A percentile compares a stretch with the other conserved stretches of the same genome.
Conservation (phyloP, 345 rosid species). For the Brassica nigra region DNA sequence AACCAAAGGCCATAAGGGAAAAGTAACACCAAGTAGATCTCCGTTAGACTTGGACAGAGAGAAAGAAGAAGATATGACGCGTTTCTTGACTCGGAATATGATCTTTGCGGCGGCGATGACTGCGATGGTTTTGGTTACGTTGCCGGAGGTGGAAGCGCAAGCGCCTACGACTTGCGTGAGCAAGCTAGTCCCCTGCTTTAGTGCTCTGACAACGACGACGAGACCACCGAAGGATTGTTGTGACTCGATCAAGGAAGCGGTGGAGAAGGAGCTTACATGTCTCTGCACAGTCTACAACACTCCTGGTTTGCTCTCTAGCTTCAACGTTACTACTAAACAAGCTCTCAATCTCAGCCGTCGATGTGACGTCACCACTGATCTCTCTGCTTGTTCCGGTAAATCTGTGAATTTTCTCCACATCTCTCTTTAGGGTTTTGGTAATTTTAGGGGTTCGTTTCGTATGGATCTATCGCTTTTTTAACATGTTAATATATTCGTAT, state of each 20-base stretch:
- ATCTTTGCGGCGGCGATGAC: constrained; percentile 26
- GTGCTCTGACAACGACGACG: constrained; percentile 40
- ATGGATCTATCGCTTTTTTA: too few relatives aligned
- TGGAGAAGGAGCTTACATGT: constrained; percentile 46
- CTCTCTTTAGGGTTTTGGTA: not conserved
- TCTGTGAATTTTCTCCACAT: constrained; percentile 3
- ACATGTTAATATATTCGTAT: too few relatives aligned
- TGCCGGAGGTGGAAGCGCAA: constrained; percentile 39
- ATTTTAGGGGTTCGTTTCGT: not conserved
- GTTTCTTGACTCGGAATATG: constrained; percentile 16
- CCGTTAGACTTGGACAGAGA: not conserved
- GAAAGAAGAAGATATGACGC: constrained; percentile 6
- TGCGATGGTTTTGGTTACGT: constrained; percentile 28
- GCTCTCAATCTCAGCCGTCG: constrained; percentile 48
- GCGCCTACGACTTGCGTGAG: constrained; percentile 42
- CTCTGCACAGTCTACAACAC: constrained; percentile 60
- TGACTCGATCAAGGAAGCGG: constrained; percentile 57
- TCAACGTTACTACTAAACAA: constrained; percentile 35
- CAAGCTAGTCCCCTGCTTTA: constrained; percentile 46
- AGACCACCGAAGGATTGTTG: constrained; percentile 55
- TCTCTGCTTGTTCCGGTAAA: constrained; percentile 50
- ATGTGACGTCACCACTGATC: constrained; percentile 46
- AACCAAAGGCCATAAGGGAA: too few relatives aligned
- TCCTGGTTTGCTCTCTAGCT: constrained; percentile 42
- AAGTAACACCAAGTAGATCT: too few relatives aligned